Evolutionary conservation across 2,329 filamentous ascomycete genomes (phyloP).

Genomic region (Exophiala bonariae): DNA sequence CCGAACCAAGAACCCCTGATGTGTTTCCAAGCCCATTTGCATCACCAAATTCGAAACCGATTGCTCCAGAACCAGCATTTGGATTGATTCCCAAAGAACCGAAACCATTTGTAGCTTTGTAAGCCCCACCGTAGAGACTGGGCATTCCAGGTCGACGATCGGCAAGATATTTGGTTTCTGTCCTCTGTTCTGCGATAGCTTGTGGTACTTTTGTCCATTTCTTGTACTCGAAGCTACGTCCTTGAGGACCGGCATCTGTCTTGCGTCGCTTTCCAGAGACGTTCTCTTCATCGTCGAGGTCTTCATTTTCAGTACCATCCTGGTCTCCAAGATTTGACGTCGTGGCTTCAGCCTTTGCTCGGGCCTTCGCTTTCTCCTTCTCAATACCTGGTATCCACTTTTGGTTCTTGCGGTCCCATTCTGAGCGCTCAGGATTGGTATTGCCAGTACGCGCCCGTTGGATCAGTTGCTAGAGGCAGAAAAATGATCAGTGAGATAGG

Average conservation of each 20-base stretch:
- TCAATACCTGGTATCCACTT: slow-evolving; percentile 29
- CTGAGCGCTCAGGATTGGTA: slow-evolving; percentile 14
- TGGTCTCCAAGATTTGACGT: slow-evolving; percentile 32
- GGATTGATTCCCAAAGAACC: slow-evolving; percentile 18
- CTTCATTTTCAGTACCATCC: slow-evolving; percentile 41
- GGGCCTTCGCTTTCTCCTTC: slow-evolving; percentile 25
- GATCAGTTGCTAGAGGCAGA: slow-evolving; percentile 20
- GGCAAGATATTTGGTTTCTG: slow-evolving; percentile 63
- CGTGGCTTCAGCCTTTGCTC: slow-evolving; percentile 13
- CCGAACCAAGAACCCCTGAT: slow-evolving; percentile 8
- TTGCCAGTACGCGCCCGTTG: slow-evolving; percentile 23
- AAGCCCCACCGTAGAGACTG: slow-evolving; percentile 44
- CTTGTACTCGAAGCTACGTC: slow-evolving; percentile 55
- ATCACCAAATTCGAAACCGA: slow-evolving; percentile 26
- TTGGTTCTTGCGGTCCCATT: slow-evolving; percentile 25
- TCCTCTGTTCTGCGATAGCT: slow-evolving; percentile 51
- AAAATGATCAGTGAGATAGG: background rate
- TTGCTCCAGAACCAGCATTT: slow-evolving; percentile 1
- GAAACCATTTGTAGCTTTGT: slow-evolving; percentile 24
- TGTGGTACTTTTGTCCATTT: slow-evolving; percentile 60
- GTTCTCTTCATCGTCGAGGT: slow-evolving; percentile 39
- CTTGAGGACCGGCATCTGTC: slow-evolving; percentile 28
- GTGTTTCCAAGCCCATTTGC: slow-evolving; percentile 24
- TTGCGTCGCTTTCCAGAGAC: slow-evolving; percentile 18
- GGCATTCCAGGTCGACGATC: slow-evolving; percentile 61